Percentiles rank a stretch among this genome's conserved stretches.
Conservation (phyloP, 2,329 filamentous ascomycete genomes). For the Fusarium pseudocircinatum region DNA sequence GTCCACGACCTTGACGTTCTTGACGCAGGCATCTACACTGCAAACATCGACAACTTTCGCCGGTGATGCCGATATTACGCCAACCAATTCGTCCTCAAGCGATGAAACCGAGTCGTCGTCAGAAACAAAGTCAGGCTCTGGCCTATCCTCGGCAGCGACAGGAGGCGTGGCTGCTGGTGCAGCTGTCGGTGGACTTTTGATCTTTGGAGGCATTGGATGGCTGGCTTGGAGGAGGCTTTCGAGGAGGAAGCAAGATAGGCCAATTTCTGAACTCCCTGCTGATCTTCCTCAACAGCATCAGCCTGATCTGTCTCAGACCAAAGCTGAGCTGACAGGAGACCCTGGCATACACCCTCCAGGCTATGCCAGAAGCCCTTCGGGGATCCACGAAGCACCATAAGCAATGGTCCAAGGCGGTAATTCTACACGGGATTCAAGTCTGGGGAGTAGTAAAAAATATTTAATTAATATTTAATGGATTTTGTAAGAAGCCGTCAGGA, state of each 20-base stretch:
- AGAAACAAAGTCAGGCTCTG: neutral
- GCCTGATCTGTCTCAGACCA: neutral
- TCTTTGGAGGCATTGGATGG: neutral
- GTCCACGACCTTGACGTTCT: neutral
- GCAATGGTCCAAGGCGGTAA: neutral
- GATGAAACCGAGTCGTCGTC: neutral
- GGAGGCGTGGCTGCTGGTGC: neutral
- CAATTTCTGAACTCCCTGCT: neutral
- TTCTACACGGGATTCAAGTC: fast-evolving
- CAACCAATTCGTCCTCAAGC: neutral
- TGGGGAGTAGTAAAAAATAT: neutral
- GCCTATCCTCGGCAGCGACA: neutral
- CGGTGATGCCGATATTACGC: fast-evolving
- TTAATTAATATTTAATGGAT: neutral
- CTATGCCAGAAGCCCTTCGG: neutral
- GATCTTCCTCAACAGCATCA: neutral
- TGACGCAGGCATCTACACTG: neutral
- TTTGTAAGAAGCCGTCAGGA: neutral
- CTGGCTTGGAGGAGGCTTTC: neutral
- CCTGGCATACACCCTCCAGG: neutral
- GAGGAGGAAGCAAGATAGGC: neutral
- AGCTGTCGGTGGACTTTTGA: neutral
- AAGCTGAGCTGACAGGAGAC: neutral
- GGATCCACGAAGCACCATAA: neutral
- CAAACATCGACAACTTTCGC: neutral